A percentile compares a stretch with the other conserved stretches of the same genome.
phyloP scores from a whole-genome alignment of 768 basidiomycete species.

The Macrocybe gigantea region DNA sequence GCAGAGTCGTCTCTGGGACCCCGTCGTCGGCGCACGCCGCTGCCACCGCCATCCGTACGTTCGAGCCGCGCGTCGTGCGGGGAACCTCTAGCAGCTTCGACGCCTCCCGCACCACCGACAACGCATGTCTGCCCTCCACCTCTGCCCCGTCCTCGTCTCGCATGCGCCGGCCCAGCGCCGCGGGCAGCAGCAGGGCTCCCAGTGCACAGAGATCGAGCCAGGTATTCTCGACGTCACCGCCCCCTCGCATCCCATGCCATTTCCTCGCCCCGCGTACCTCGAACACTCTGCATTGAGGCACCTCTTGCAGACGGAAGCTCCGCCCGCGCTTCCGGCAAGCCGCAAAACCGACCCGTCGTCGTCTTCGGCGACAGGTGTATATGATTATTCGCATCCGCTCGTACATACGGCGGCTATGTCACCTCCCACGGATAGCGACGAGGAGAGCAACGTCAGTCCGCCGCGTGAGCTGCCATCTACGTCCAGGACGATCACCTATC shows the following conservation, averaged over 20 bases:
- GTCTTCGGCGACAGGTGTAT: no score
- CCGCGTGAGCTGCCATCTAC: constrained; percentile 32
- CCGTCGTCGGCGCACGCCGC: constrained; percentile 8
- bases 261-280: constrained; percentile 68
- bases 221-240: constrained; percentile 22
- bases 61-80: constrained; percentile 69
- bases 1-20: constrained; percentile 25
- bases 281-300: constrained; percentile 72
- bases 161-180: constrained; percentile 40
- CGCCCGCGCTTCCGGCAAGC: constrained; percentile 28
- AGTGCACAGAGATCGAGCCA: constrained; percentile 21
- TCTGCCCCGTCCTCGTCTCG: constrained; percentile 31
- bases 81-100: constrained; percentile 38
- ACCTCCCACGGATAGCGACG: constrained; percentile 56
- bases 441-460: constrained; percentile 52
- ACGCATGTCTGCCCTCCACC: constrained; percentile 34
- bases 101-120: constrained; percentile 33
- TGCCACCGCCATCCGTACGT: constrained; percentile 15
- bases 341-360: constrained; percentile 28
- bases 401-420: constrained; percentile 27
- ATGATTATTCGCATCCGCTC: constrained; percentile 4
- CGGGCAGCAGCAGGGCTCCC: constrained; percentile 18
- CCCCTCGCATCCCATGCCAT: constrained; percentile 30
- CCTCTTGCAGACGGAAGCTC: constrained; percentile 53
- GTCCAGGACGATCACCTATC: constrained; percentile 18